Percentiles rank a stretch among this genome's conserved stretches.
These are phyloP conservation scores for Leccinum ambiguum DNA, from an alignment of 1,284 basidiomycete genomes.

Conservation along the genomic window DNA sequence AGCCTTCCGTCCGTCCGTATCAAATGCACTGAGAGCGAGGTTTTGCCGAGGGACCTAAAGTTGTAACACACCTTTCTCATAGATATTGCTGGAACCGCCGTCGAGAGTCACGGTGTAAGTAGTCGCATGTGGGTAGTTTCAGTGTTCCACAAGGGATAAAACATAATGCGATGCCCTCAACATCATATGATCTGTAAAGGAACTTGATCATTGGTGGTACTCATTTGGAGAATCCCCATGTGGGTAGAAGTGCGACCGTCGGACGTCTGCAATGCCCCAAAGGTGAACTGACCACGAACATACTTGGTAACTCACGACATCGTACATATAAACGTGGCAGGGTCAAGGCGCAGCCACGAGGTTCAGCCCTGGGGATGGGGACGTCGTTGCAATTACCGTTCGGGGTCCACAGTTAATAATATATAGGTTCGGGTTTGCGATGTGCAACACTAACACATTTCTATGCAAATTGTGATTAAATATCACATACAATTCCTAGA, in stretches of 20 bases:
- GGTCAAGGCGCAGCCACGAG: neutral
- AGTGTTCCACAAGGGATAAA: neutral
- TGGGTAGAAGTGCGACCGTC: neutral
- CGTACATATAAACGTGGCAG: constrained; percentile 6
- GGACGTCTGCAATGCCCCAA: neutral
- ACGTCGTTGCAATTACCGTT: neutral
- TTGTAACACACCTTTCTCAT: constrained; percentile 14
- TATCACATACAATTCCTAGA: constrained; percentile 10
- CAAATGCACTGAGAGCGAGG: neutral
- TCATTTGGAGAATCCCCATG: neutral
- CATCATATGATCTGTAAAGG: constrained; percentile 4
- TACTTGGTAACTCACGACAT: constrained; percentile 2
- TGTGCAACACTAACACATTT: neutral
- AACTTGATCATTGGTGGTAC: constrained; percentile 1
- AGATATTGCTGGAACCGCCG: neutral
- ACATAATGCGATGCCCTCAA: neutral
- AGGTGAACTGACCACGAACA: neutral
- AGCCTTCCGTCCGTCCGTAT: neutral
- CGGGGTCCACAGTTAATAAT: neutral
- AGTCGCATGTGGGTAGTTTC: constrained; percentile 13
- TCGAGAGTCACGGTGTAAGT: neutral
- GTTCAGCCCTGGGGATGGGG: neutral
- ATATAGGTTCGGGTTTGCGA: neutral
- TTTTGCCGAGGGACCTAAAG: constrained; percentile 7
- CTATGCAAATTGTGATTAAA: neutral